phyloP scores from a whole-genome alignment of 225 moss, liverwort and hornwort species.

The Sphagnum contortum region DNA sequence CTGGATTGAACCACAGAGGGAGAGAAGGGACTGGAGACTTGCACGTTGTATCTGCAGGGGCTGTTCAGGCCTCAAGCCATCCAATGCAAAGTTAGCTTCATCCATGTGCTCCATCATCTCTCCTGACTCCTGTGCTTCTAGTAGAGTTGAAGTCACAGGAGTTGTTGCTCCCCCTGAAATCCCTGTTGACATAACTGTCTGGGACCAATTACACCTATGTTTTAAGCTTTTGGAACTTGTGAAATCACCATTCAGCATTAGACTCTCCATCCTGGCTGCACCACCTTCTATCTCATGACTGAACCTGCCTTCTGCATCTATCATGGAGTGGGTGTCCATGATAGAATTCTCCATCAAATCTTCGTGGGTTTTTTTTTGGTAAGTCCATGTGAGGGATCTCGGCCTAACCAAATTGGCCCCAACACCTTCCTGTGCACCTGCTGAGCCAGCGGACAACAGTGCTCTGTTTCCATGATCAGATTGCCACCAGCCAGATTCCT shows the following conservation, averaged over 20 bases:
- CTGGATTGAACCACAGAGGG: constrained; percentile 93
- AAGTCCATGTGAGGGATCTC: constrained; percentile 31
- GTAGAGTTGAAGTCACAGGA: constrained; percentile 75
- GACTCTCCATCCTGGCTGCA: constrained; percentile 35
- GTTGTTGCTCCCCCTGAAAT: constrained; percentile 56
- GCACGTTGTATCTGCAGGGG: constrained; percentile 96
- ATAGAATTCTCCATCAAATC: constrained; percentile 1
- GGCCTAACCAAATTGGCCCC: constrained; percentile 28
- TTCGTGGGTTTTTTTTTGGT: constrained; percentile 9
- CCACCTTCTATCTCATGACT: constrained; percentile 39
- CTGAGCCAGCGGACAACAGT: constrained; percentile 22
- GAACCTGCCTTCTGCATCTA: constrained; percentile 24
- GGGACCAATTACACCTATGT: constrained; percentile 41
- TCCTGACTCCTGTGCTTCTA: constrained; percentile 98
- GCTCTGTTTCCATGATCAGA: constrained; percentile 55
- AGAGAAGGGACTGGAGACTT: constrained; percentile 86
- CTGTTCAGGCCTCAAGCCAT: constrained; percentile 82
- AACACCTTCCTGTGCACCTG: constrained; percentile 27
- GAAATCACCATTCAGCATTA: constrained; percentile 34
- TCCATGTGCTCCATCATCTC: constrained; percentile 99
- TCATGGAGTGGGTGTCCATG: neutral
- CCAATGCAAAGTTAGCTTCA: constrained; percentile 98
- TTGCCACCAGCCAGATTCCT: constrained; percentile 92
- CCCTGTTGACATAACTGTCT: constrained; percentile 34
- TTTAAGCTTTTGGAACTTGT: constrained; percentile 23